Base-by-base conservation (phyloP, 768 basidiomycete genomes). In the Psilocybe azurescens region DNA sequence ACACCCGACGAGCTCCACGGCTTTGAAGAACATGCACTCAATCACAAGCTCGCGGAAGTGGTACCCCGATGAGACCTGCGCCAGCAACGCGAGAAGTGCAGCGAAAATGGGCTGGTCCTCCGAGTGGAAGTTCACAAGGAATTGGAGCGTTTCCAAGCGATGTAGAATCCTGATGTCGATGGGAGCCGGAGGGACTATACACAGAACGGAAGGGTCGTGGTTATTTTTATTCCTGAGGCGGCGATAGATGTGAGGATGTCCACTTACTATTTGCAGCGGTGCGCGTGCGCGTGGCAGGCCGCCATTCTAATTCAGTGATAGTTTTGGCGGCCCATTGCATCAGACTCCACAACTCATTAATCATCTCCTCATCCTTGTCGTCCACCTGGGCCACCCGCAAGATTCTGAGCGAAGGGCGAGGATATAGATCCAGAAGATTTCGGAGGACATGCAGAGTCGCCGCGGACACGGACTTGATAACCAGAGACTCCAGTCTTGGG, bases 101-200 rank as follows among this genome's bases (percentile, higher is more conserved):
- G 55, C 29, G 59, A 69, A 67, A 7, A 68, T 64, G 29, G 66
- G 59, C 2, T 53, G 29, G 24, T 57, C 47, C 4, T 64, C 63
- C 10, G 64, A 57, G 46, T 70, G 69, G 38, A 70, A 70, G 55
- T 70, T 70, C 53, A 70, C 69, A 32, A 65, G 58, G 47, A 69
- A 68, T 18, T 65, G 64, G 2, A 70, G 51, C 7, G 61, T 46
- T 1, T 53, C 46, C 48, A 70, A 61, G 20, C 53, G 48, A 3
- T 24, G 48, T 33, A 70, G 52, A 6, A 67, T 57, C 9, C 58
- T 16, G 14, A 70, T 47, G 49, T 68, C 53, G 29, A 70, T 67
- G 0, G 69, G 69, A 1, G 58, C 29, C 13, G 67, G 69, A 0
- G 69, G 69, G 24, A 0, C 24, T 5, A 50, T 70, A 38, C 38